These are phyloP conservation scores for Russula earlei DNA, from an alignment of 768 basidiomycete genomes.

Conservation along the genomic window DNA sequence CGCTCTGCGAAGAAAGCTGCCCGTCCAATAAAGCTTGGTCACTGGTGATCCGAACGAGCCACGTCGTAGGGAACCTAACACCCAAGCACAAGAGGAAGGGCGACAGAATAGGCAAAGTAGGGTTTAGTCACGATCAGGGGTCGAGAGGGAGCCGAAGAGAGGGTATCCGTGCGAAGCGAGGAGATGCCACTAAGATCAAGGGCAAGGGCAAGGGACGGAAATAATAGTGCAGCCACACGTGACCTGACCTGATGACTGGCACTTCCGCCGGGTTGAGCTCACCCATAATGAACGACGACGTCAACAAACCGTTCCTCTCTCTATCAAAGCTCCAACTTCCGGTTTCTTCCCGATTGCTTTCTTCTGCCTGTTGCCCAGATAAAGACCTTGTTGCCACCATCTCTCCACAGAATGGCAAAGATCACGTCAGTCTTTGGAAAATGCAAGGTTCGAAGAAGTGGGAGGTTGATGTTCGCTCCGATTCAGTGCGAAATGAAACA, in stretches of 20 bases:
- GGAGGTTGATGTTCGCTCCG: constrained; percentile 58
- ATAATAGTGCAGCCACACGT: background rate
- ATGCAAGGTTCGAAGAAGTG: constrained; percentile 71
- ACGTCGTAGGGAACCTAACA: constrained; percentile 27
- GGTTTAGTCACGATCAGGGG: constrained; percentile 55
- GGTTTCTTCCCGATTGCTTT: constrained; percentile 45
- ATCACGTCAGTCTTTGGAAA: constrained; percentile 72
- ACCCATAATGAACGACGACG: constrained; percentile 28
- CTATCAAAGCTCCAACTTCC: constrained; percentile 51
- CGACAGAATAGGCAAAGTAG: constrained; percentile 25
- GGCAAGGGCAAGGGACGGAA: constrained; percentile 41
- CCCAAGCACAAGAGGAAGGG: constrained; percentile 11
- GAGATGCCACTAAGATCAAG: constrained; percentile 40
- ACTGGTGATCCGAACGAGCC: constrained; percentile 47
- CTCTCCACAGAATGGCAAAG: constrained; percentile 55
- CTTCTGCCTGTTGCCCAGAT: constrained; percentile 72
- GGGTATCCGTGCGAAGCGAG: constrained; percentile 57
- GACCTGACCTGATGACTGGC: too few relatives aligned
- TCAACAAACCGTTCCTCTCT: constrained; percentile 40
- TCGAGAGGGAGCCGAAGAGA: constrained; percentile 37
- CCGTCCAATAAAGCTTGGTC: constrained; percentile 62
- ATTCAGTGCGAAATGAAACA: constrained; percentile 34
- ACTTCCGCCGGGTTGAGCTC: background rate
- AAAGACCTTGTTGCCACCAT: constrained; percentile 69
- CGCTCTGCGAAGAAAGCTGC: constrained; percentile 78